Evolutionary conservation across 1,284 basidiomycete species (phyloP).

Genomic region (Trametes hirsuta): DNA sequence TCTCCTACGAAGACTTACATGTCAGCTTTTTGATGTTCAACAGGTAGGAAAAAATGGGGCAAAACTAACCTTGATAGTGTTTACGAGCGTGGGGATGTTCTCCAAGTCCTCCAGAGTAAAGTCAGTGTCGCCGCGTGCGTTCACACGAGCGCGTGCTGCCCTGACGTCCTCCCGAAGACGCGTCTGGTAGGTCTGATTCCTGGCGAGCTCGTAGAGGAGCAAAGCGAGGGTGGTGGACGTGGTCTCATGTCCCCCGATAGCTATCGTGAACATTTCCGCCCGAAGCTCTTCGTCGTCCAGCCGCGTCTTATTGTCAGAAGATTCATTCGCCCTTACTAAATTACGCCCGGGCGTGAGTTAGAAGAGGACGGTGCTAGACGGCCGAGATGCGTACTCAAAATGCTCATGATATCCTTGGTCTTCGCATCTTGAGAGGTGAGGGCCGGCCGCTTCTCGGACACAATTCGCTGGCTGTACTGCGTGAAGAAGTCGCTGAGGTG

Average conservation of each 20-base stretch:
- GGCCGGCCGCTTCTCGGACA: slow-evolving; percentile 41
- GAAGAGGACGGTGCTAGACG: not conserved
- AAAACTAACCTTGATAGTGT: slow-evolving; percentile 20
- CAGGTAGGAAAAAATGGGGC: too few relatives aligned
- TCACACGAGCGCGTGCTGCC: slow-evolving; percentile 22
- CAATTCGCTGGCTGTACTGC: slow-evolving; percentile 31
- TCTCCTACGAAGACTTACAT: slow-evolving; percentile 34
- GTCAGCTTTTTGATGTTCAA: too few relatives aligned
- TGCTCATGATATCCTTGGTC: slow-evolving; percentile 42
- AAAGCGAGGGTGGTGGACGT: slow-evolving; percentile 30
- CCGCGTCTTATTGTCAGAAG: slow-evolving; percentile 44
- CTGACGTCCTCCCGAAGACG: slow-evolving; percentile 34
- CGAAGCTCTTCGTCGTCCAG: slow-evolving; percentile 51
- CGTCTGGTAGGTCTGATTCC: slow-evolving; percentile 33
- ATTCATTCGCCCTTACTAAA: slow-evolving; percentile 56
- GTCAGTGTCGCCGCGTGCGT: slow-evolving; percentile 30
- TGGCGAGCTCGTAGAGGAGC: slow-evolving; percentile 35
- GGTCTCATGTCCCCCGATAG: slow-evolving; percentile 32
- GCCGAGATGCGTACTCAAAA: slow-evolving; percentile 37
- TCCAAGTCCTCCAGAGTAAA: slow-evolving; percentile 37
- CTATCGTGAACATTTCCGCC: slow-evolving; percentile 52
- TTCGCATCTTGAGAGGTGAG: slow-evolving; percentile 15
- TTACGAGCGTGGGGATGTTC: slow-evolving; percentile 26
- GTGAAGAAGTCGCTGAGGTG: slow-evolving; percentile 18
- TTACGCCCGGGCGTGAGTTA: not conserved